Base-by-base conservation (phyloP, 805 yeast species). In the Suhomyces sp. region DNA sequence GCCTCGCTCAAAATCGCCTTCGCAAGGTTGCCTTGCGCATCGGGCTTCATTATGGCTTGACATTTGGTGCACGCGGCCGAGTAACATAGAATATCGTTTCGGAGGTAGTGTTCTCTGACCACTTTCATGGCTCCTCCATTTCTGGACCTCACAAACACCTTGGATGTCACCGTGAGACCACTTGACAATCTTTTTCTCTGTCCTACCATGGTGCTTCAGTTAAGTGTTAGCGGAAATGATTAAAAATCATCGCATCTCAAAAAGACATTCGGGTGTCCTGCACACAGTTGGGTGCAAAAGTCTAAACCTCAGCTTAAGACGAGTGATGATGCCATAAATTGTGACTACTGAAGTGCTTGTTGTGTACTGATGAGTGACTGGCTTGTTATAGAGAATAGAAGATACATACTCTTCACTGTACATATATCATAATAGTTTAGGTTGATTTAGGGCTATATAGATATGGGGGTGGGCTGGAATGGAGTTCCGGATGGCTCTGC, bases 1-100 rank as follows among this genome's bases (percentile, higher is more conserved):
- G 62, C 58, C 12, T 71, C 84, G 10, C 89, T 81, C 43, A 93
- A 75, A n/a, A 87, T 75, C 41, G 91, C 83, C 44, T 71, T 76
- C 1, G 86, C 85, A n/a, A 82, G 60, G 50, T 84, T 78, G 35
- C 93, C 94, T 17, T 78, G 75, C 13, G 93, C 84, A 64, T 85
- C 85, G 6, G 87, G 79, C 44, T 81, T 78, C 12, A 81, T 71
- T 27, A 77, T 73, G 22, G 71, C 70, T 10, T 73, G 69, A 68
- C 99, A 94, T 33, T 62, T 65, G 8, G 70, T 62, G 69, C 99
- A 94, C 1, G 81, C 73, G 56, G 73, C 76, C 2, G 97, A 89
- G 49, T 86, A 83, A 69, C 99, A 94, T 17, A 97, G 96, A 47
- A 94, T 90, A 69, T 94, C 99, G 49, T 82, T 83, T 67, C 99